Evolutionary conservation across 2,329 filamentous ascomycete species (phyloP).

Genomic region (Phoma sp.): DNA sequence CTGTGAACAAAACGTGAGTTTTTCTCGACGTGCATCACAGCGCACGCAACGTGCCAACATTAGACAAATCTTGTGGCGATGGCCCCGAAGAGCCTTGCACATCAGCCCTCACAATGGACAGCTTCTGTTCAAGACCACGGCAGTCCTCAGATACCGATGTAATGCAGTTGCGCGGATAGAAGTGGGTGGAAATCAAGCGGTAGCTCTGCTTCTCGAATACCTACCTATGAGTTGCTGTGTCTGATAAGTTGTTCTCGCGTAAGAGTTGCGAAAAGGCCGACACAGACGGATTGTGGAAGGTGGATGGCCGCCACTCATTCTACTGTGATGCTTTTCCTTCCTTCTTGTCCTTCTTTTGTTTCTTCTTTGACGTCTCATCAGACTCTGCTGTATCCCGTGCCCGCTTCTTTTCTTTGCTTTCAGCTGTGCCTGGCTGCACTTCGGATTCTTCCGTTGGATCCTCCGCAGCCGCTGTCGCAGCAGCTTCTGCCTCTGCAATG

Average conservation of each 20-base stretch:
- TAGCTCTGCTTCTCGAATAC: not conserved
- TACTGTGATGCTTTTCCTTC: not conserved
- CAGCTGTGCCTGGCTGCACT: not conserved
- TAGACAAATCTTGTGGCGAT: too few relatives aligned
- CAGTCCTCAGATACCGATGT: not conserved
- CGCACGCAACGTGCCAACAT: too few relatives aligned
- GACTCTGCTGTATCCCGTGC: not conserved
- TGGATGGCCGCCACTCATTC: not conserved
- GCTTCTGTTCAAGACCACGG: conserved; percentile 14
- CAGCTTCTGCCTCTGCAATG: conserved; percentile 15
- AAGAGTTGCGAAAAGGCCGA: too few relatives aligned
- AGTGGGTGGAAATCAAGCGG: too few relatives aligned
- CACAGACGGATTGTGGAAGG: too few relatives aligned
- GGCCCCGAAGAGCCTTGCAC: conserved; percentile 11
- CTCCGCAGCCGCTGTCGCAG: conserved; percentile 2
- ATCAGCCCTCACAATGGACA: conserved; percentile 12
- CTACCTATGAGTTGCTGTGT: not conserved
- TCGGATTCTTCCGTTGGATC: not conserved
- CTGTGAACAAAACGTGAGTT: too few relatives aligned
- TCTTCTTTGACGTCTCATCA: conserved; percentile 6
- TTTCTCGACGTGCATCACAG: too few relatives aligned
- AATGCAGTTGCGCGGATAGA: not conserved
- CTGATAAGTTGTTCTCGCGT: too few relatives aligned
- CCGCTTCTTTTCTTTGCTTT: conserved; percentile 12
- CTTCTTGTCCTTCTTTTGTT: conserved; percentile 8